Percentiles rank a stretch among this genome's conserved stretches.
Evolutionary conservation across 306 rosid species (phyloP).

Genomic region (Corylus americana): DNA sequence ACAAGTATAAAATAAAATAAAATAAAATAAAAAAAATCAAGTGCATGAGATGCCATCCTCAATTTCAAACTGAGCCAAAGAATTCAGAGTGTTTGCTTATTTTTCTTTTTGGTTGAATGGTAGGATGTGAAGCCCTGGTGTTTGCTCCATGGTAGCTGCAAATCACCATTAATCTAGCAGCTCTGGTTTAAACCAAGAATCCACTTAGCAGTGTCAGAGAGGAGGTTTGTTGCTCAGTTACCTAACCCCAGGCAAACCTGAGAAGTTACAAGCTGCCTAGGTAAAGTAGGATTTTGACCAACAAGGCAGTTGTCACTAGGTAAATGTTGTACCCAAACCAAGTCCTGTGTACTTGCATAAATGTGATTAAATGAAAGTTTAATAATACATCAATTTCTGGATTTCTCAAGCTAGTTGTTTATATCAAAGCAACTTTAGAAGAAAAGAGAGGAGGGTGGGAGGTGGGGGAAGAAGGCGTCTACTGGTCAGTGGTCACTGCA

Average conservation of each 20-base stretch:
- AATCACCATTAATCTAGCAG: neutral
- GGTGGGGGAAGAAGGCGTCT: no score
- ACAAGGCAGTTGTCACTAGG: neutral
- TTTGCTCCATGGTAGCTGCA: neutral
- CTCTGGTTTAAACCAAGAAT: neutral
- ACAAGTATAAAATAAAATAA: neutral
- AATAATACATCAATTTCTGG: no score
- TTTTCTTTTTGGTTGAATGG: neutral
- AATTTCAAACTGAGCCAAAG: neutral
- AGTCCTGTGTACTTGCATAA: no score
- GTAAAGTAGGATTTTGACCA: neutral
- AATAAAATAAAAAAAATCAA: neutral
- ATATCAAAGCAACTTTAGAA: no score
- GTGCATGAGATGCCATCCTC: neutral
- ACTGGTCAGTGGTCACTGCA: no score
- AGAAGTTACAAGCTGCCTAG: neutral
- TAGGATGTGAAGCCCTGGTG: neutral
- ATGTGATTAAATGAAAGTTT: neutral
- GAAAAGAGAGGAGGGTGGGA: no score
- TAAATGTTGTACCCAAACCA: neutral
- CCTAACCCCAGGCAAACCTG: neutral
- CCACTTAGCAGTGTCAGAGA: no score
- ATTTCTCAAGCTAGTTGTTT: no score
- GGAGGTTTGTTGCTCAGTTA: neutral
- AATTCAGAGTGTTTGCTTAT: neutral